These are phyloP conservation scores for Evernia prunastri DNA, from an alignment of 495 filamentous ascomycete species.

Conservation along the genomic window DNA sequence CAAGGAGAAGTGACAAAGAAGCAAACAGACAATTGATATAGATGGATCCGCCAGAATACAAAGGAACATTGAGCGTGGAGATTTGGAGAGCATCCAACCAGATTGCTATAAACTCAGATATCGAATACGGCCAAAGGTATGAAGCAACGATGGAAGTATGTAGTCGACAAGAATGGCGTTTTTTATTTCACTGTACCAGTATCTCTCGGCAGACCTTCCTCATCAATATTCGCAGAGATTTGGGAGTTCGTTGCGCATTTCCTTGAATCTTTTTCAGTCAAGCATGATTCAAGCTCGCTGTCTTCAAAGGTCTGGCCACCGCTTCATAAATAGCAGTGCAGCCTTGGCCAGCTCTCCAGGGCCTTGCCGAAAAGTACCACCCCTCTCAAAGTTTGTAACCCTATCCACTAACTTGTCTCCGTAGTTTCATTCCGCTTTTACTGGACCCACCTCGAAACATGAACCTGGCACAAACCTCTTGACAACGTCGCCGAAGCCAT, in stretches of 20 bases:
- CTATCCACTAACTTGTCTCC: not conserved
- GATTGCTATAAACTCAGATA: no score
- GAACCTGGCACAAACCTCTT: not conserved
- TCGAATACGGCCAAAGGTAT: no score
- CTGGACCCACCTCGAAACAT: not conserved
- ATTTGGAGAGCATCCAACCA: no score
- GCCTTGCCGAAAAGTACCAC: not conserved
- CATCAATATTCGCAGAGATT: not conserved
- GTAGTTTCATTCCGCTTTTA: conserved; percentile 8
- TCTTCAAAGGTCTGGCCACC: conserved; percentile 8
- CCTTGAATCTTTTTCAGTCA: not conserved
- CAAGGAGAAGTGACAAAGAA: no score
- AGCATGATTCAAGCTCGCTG: conserved; percentile 16
- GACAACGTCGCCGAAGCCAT: not conserved
- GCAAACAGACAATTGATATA: no score
- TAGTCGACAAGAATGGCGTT: no score
- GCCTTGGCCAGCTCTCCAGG: not conserved
- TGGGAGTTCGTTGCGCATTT: not conserved
- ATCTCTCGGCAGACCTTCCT: conserved; percentile 9
- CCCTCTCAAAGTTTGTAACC: not conserved
- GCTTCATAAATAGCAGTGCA: not conserved
- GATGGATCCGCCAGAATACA: no score
- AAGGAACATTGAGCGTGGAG: no score
- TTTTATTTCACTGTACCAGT: not conserved
- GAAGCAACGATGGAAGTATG: no score